Evolutionary conservation across 2,329 filamentous ascomycete species (phyloP).

Genomic region (Stachybotrys echinatus): DNA sequence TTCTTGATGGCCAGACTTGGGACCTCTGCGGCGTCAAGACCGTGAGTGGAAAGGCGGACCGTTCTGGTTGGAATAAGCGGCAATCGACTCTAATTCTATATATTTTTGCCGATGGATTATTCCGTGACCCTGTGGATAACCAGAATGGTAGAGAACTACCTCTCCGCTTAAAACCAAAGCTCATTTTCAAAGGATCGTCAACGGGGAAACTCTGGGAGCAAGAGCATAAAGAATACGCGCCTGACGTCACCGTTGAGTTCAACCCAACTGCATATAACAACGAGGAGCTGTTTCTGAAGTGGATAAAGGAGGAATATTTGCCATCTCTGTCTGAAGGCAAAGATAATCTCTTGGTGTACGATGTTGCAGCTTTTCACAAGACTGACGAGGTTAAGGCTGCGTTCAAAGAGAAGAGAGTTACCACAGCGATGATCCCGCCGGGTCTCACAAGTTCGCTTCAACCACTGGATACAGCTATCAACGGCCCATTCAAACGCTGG

Average conservation of each 20-base stretch:
- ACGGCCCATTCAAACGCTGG: neutral
- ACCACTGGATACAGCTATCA: neutral
- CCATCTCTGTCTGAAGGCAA: neutral
- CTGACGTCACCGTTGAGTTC: conserved; percentile 1
- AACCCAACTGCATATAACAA: conserved; percentile 2
- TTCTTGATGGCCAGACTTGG: conserved; percentile 1
- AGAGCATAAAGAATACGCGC: neutral
- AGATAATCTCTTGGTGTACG: neutral
- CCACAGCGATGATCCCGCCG: no score
- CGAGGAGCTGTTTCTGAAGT: conserved; percentile 2
- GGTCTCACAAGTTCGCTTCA: no score
- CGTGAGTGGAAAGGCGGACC: neutral
- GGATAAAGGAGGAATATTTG: neutral
- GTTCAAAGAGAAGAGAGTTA: neutral
- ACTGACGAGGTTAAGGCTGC: neutral
- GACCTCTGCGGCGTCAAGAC: neutral
- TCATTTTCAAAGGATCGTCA: conserved; percentile 1
- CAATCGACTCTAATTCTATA: neutral
- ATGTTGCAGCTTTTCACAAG: conserved; percentile 3
- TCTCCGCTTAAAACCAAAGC: neutral
- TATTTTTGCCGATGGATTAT: conserved; percentile 2
- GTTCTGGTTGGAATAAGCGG: conserved; percentile 1
- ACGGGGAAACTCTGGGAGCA: neutral
- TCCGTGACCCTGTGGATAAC: neutral
- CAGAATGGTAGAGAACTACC: neutral